A percentile compares a stretch with the other conserved stretches of the same genome.
phyloP scores from a whole-genome alignment of 768 basidiomycete species.

The Sporobolomyces roseus region DNA sequence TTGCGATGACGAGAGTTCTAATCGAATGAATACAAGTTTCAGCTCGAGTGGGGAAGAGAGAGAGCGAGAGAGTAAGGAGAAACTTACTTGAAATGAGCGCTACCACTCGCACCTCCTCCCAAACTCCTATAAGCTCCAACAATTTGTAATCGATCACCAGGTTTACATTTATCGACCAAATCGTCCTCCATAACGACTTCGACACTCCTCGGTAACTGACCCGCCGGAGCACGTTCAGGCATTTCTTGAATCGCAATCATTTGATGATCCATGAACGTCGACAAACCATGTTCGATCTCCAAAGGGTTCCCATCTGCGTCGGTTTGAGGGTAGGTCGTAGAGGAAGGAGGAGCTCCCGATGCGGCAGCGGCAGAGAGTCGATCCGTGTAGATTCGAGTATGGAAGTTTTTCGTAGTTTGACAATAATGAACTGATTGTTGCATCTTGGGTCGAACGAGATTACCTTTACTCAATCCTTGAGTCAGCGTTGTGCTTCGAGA shows the following conservation, averaged over 20 bases:
- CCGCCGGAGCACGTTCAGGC: slow-evolving; percentile 97
- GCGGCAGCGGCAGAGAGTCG: slow-evolving; percentile 68
- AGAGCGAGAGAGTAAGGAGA: neutral
- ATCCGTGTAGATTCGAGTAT: slow-evolving; percentile 86
- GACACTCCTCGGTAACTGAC: slow-evolving; percentile 90
- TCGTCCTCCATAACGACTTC: slow-evolving; percentile 96
- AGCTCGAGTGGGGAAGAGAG: slow-evolving; percentile 6
- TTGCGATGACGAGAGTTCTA: slow-evolving; percentile 88
- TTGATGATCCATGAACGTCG: slow-evolving; percentile 92
- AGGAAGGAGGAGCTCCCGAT: slow-evolving; percentile 77
- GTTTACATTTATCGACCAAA: slow-evolving; percentile 93
- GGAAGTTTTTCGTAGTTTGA: slow-evolving; percentile 76
- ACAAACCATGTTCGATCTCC: slow-evolving; percentile 86
- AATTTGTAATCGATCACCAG: slow-evolving; percentile 93
- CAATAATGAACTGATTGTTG: slow-evolving; percentile 94
- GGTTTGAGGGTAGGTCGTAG: slow-evolving; percentile 79
- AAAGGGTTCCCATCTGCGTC: slow-evolving; percentile 84
- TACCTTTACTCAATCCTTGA: slow-evolving; percentile 51
- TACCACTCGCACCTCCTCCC: slow-evolving; percentile 72
- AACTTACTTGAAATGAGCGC: slow-evolving; percentile 80
- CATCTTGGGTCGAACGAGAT: slow-evolving; percentile 97
- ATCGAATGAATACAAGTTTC: slow-evolving; percentile 24
- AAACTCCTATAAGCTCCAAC: slow-evolving; percentile 92
- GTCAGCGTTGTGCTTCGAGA: neutral
- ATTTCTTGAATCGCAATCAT: slow-evolving; percentile 98